phyloP scores from a whole-genome alignment of 164 flowering plant genomes.

The Brasenia schreberi region DNA sequence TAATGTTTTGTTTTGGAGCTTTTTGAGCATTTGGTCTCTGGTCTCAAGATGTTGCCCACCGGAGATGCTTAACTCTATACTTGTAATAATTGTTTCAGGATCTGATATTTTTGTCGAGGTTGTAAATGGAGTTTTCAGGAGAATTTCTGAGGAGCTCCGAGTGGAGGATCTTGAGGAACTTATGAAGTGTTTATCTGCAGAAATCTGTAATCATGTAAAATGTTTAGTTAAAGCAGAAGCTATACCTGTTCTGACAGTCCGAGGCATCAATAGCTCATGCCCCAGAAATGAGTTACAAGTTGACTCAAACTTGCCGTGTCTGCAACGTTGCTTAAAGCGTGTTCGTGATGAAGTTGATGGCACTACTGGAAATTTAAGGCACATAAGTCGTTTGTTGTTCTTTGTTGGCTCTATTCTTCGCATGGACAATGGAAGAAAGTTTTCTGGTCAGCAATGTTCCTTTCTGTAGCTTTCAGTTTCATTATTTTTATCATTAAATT shows the following conservation, averaged over 20 bases:
- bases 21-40: not conserved
- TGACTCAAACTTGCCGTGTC: no score
- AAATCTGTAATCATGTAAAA: constrained; percentile 18
- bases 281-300: no score
- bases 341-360: no score
- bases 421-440: constrained; percentile 20
- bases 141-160: constrained; percentile 39
- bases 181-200: constrained; percentile 37
- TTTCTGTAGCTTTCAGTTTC: not conserved
- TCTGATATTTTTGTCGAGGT: constrained; percentile 52
- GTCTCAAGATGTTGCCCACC: no score
- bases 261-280: no score
- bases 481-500: not conserved
- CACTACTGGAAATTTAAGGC: constrained; percentile 8
- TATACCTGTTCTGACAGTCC: no score
- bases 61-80: not conserved
- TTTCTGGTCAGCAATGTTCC: constrained; percentile 35
- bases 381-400: constrained; percentile 36
- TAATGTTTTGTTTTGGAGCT: no score
- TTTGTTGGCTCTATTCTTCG: constrained; percentile 38
- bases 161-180: constrained; percentile 35
- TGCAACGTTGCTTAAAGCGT: no score
- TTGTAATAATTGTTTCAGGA: constrained; percentile 24
- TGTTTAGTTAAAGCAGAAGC: constrained; percentile 1
- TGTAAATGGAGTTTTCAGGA: constrained; percentile 30